phyloP scores from a whole-genome alignment of 345 rosid species.

The Hibiscus tridactylites region DNA sequence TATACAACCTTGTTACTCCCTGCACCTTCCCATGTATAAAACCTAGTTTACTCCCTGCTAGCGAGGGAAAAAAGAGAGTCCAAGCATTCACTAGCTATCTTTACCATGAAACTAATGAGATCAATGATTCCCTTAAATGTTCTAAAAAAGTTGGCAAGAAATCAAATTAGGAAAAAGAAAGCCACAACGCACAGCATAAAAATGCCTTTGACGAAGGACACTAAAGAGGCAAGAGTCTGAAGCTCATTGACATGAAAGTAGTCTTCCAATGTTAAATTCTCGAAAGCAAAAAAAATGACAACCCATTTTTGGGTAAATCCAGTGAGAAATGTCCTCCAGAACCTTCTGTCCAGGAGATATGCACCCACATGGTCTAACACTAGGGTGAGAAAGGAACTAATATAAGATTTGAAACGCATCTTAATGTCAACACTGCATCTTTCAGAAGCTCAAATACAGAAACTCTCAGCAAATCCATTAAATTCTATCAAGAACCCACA shows the following conservation, averaged over 20 bases:
- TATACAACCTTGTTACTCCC: no score
- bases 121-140: not conserved
- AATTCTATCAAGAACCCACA: not conserved
- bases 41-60: not conserved
- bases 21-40: not conserved
- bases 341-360: not conserved
- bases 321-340: not conserved
- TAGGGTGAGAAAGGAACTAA: not conserved
- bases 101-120: not conserved
- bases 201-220: not conserved
- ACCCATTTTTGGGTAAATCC: not conserved
- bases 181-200: not conserved
- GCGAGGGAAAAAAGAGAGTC: not conserved
- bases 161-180: not conserved
- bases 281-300: not conserved
- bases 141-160: not conserved
- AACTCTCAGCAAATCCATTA: not conserved
- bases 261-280: not conserved
- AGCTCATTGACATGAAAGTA: not conserved
- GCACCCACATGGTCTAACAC: not conserved
- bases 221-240: not conserved
- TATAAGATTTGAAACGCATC: not conserved
- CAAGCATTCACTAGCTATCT: not conserved
- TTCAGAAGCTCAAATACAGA: not conserved
- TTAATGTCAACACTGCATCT: not conserved